Evolutionary conservation across 345 rosid species (phyloP).

Genomic region (Citrus mangshanensis): DNA sequence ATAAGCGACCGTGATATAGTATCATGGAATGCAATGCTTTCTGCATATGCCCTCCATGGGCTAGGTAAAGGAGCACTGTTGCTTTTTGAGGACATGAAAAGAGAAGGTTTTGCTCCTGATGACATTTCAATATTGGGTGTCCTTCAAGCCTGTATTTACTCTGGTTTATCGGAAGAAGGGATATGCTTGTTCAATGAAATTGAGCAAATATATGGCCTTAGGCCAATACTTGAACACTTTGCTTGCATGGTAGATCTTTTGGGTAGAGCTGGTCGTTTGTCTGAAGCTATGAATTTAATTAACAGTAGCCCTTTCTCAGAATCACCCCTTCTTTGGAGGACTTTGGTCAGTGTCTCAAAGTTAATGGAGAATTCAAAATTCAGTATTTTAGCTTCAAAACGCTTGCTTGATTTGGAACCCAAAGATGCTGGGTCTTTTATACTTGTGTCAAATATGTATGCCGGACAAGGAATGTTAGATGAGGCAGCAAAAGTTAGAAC

Average conservation of each 20-base stretch:
- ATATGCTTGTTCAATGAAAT: constrained; percentile 23
- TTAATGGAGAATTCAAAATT: constrained; percentile 17
- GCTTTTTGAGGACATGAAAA: constrained; percentile 26
- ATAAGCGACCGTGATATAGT: constrained; percentile 18
- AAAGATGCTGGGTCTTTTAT: constrained; percentile 30
- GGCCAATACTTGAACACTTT: constrained; percentile 28
- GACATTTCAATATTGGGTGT: constrained; percentile 24
- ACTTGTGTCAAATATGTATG: constrained; percentile 32
- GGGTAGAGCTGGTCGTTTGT: constrained; percentile 24
- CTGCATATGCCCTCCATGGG: constrained; percentile 31
- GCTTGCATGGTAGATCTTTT: constrained; percentile 34
- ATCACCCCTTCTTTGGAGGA: constrained; percentile 30
- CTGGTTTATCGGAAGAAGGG: constrained; percentile 29
- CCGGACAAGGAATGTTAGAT: constrained; percentile 16
- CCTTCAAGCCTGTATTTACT: constrained; percentile 35
- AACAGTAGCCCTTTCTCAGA: constrained; percentile 17
- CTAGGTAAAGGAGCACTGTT: constrained; percentile 25
- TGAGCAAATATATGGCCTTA: constrained; percentile 17
- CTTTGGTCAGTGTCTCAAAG: constrained; percentile 27
- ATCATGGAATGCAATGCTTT: constrained; percentile 41
- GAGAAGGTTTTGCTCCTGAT: constrained; percentile 19
- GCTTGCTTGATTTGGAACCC: constrained; percentile 30
- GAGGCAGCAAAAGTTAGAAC: constrained; percentile 29
- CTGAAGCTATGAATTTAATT: constrained; percentile 28
- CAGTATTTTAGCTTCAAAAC: constrained; percentile 24